Base-by-base conservation (phyloP, 805 yeast genomes). In the Schwanniomyces polymorphus region DNA sequence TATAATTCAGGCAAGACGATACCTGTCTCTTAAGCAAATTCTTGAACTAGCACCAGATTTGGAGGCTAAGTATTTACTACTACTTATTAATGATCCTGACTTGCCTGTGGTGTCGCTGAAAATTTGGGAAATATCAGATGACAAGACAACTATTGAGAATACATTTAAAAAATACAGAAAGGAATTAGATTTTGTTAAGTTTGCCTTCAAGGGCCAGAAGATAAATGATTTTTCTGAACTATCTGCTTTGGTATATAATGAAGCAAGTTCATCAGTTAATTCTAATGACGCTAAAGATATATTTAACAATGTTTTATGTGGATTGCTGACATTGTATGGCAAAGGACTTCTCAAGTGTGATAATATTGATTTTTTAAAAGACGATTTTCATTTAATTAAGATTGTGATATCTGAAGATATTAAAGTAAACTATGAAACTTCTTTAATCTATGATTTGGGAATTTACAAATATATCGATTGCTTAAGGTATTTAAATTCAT, bases 1-100 rank as follows among this genome's bases (percentile, higher is more conserved):
- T 14, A 50, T 58, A 23, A 53, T 65, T 43, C 65, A 61, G 42
- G 48, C 59, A n/a, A 53, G 58, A 33, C 52, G 65, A 18, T 64
- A 62, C 48, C 57, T 56, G 31, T 44, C 49, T 14, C 57, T 65
- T 49, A 54, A 52, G 27, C 27, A 16, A 2, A 54, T 63, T 28
- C 51, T 67, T 25, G 56, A 52, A 23, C 17, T 45, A 8, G 37
- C 48, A 17, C 50, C 54, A 2, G 45, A 47, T 14, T 44, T 52
- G 9, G 34, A 45, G 7, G 40, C 52, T 10, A 43, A 41, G 25
- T 45, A 43, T 27, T 43, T 56, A 42, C 25, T 44, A 17, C 42
- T 44, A 33, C 45, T 58, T 7, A 39, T 53, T 11, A 29, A 42
- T 14, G 51, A 54, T 37, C 43, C 44, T 6, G 53, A 51, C 31